These are phyloP conservation scores for Thielaviopsis ethacetica DNA, from an alignment of 2,329 filamentous ascomycete genomes.

Conservation along the genomic window DNA sequence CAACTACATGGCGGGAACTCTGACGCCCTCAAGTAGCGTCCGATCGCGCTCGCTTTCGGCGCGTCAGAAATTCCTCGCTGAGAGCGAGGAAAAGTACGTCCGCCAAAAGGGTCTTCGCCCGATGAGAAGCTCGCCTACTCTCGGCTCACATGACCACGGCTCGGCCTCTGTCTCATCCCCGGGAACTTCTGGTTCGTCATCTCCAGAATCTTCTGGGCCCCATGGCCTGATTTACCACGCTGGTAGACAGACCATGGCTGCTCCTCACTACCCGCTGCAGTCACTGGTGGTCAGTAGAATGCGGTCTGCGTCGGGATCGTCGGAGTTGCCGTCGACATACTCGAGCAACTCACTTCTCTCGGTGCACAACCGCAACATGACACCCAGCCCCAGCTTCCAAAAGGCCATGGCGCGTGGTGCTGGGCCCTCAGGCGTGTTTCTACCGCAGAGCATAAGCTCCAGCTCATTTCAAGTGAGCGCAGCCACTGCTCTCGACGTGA, in stretches of 20 bases:
- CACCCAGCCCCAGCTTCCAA: conserved; percentile 9
- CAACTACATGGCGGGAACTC: conserved; percentile 2
- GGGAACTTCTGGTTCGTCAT: conserved; percentile 5
- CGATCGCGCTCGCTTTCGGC: conserved; percentile 1
- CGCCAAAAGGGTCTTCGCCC: conserved; percentile 4
- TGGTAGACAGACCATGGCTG: background rate
- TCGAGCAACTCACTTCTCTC: conserved; percentile 4
- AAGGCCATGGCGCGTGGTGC: conserved; percentile 10
- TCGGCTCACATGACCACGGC: conserved; percentile 8
- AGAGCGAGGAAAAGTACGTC: background rate
- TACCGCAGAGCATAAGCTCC: conserved; percentile 8
- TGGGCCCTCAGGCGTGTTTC: conserved; percentile 10
- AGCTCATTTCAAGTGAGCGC: conserved; percentile 12
- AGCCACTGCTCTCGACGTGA: conserved; percentile 20
- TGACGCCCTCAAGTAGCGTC: background rate
- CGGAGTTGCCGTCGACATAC: background rate
- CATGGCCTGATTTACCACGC: background rate
- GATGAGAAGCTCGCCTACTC: conserved; percentile 8
- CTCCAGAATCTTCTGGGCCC: background rate
- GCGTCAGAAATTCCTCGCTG: background rate
- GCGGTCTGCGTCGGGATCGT: background rate
- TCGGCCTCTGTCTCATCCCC: conserved; percentile 7
- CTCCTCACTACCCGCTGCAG: background rate
- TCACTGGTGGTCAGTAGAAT: background rate
- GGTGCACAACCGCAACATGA: background rate